phyloP scores from a whole-genome alignment of 202 grass and related monocot species.

The Digitaria exilis region DNA sequence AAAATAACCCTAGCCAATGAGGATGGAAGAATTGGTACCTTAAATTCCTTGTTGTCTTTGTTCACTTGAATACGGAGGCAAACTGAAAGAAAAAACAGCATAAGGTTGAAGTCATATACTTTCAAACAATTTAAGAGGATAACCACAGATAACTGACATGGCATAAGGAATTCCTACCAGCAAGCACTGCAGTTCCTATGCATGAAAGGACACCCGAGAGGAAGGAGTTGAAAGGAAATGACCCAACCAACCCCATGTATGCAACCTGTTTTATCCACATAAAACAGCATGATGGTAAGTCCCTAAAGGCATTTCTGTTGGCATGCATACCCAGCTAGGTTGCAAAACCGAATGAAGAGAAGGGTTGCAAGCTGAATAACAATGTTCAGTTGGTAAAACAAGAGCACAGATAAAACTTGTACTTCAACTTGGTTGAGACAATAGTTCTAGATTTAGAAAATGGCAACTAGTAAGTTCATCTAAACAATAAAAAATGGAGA shows the following conservation, averaged over 20 bases:
- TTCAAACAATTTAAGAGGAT: not conserved
- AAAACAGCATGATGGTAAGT: not conserved
- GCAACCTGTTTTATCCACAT: conserved; percentile 48
- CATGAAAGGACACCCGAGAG: conserved; percentile 72
- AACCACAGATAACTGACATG: not conserved
- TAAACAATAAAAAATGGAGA: not conserved
- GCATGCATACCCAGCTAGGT: not conserved
- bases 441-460: not conserved
- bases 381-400: not conserved
- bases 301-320: not conserved
- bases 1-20: not conserved
- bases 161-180: conserved; percentile 32
- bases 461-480: not conserved
- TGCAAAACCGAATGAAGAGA: not conserved
- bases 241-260: conserved; percentile 79
- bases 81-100: conserved; percentile 48
- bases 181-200: conserved; percentile 66
- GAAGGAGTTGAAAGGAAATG: too few species aligned
- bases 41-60: conserved; percentile 99
- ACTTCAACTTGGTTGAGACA: not conserved
- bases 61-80: conserved; percentile 98
- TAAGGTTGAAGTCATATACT: not conserved
- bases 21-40: conserved; percentile 46
- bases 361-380: not conserved
- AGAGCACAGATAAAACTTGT: not conserved